Evolutionary conservation across 345 rosid genomes (phyloP).

Genomic region (Boechera divaricarpa): DNA sequence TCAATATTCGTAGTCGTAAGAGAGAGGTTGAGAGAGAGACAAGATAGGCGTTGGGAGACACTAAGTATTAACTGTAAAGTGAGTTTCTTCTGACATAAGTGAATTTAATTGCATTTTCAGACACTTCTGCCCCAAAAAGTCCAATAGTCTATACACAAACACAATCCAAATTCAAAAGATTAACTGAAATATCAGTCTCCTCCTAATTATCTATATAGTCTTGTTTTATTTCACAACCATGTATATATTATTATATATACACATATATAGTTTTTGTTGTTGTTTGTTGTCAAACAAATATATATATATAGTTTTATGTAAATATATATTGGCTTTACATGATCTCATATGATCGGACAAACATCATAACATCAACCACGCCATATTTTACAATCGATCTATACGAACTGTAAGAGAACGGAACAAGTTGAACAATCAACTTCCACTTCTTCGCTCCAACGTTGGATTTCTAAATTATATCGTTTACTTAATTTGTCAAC

Average conservation of each 20-base stretch:
- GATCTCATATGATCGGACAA: neutral
- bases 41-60: slow-evolving; percentile 45
- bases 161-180: slow-evolving; percentile 10
- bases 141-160: slow-evolving; percentile 20
- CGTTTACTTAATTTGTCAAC: neutral
- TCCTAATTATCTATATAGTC: slow-evolving; percentile 4
- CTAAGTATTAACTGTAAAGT: slow-evolving; percentile 37
- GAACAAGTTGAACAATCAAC: neutral
- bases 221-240: neutral
- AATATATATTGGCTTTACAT: slow-evolving; percentile 1
- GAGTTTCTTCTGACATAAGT: slow-evolving; percentile 40
- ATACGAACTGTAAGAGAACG: neutral
- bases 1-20: neutral
- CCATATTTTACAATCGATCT: neutral
- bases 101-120: slow-evolving; percentile 35
- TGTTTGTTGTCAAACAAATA: neutral
- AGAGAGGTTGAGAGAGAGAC: slow-evolving; percentile 19
- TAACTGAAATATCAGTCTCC: slow-evolving; percentile 3
- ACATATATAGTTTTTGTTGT: neutral
- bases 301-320: slow-evolving; percentile 1
- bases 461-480: slow-evolving; percentile 10
- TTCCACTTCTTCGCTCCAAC: neutral
- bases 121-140: slow-evolving; percentile 38
- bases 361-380: slow-evolving; percentile 26
- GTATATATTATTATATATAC: neutral